Base-by-base conservation (phyloP, 2,329 filamentous ascomycete genomes). In the Amylocarpus encephaloides region DNA sequence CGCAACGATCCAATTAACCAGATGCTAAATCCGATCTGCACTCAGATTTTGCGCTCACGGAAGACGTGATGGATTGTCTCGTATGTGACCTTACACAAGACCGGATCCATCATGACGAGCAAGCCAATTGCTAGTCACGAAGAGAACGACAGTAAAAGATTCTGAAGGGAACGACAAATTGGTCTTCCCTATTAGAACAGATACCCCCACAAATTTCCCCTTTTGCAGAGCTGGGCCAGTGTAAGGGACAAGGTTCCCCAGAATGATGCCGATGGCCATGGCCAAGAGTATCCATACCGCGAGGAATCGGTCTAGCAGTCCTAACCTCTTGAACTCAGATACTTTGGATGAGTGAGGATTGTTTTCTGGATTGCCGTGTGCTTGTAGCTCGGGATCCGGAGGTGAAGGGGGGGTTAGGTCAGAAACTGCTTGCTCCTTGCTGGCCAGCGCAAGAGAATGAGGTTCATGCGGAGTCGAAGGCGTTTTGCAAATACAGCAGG, bases 101-200 rank as follows among this genome's bases (percentile, higher is more conserved):
- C 94, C 0, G 89, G 90, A 63, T 93, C 94, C 88, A 95, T 95
- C 88, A 95, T 95, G 38, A 94, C 82, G 1, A 95, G 74, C 1
- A 95, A 70, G 0, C 89, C 88, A 43, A 94, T 71, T 0, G 88
- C 88, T 87, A 52, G n/a, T 18, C 32, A 6, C 16, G 22, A 15
- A 30, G 13, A 10, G n/a, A 6, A 5, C 39, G 16, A 33, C 13
- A 9, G 1, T 11, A 42, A 48, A 6, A n/a, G 10, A 43, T 16
- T 18, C 16, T 26, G 16, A 19, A 19, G 11, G 2, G 39, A 12
- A 39, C 38, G 26, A 47, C 43, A 18, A 16, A 30, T 39, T 34
- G 18, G 22, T 66, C 71, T 46, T 64, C 79, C 78, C 77, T 46
- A 85, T 84, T 0, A 81, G 82, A 39, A 83, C 66, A n/a, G 76